These are phyloP conservation scores for Magnaporthales sp. DNA, from an alignment of 2,329 filamentous ascomycete genomes.

Conservation along the genomic window DNA sequence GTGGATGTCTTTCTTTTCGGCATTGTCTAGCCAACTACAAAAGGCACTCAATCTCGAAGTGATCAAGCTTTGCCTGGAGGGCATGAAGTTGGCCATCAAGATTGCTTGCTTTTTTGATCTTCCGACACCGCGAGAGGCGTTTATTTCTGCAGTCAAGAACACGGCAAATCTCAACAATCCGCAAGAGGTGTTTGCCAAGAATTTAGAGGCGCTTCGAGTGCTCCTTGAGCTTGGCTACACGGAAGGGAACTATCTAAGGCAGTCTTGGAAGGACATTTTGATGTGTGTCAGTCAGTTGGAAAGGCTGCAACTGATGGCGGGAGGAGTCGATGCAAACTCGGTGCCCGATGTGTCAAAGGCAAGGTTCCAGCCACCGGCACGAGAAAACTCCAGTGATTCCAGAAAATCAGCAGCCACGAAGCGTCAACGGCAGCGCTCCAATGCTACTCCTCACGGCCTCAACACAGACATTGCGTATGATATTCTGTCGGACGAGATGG, in stretches of 20 bases:
- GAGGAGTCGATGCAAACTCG: constrained; percentile 85
- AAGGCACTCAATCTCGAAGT: constrained; percentile 89
- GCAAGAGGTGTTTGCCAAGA: constrained; percentile 91
- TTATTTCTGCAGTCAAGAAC: constrained; percentile 85
- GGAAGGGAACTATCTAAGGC: constrained; percentile 80
- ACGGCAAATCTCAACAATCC: constrained; percentile 95
- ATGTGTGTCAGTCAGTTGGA: constrained; percentile 95
- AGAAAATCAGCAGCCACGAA: constrained; percentile 55
- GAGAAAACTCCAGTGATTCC: constrained; percentile 44
- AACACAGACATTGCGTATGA: constrained; percentile 78
- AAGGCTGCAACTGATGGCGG: constrained; percentile 86
- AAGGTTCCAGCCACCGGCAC: constrained; percentile 55
- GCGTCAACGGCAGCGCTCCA: constrained; percentile 40
- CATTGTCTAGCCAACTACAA: constrained; percentile 85
- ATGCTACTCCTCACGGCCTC: constrained; percentile 54
- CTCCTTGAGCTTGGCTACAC: constrained; percentile 86
- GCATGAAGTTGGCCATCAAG: constrained; percentile 86
- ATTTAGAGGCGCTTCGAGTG: constrained; percentile 87
- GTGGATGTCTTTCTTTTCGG: constrained; percentile 98
- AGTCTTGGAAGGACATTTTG: constrained; percentile 92
- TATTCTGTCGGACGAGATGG: constrained; percentile 84
- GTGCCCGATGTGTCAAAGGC: constrained; percentile 88
- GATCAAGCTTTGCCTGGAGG: constrained; percentile 87
- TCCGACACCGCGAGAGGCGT: constrained; percentile 87
- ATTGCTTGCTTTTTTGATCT: constrained; percentile 92